These are phyloP conservation scores for Daldinia childiae DNA, from an alignment of 495 filamentous ascomycete genomes.

Conservation along the genomic window DNA sequence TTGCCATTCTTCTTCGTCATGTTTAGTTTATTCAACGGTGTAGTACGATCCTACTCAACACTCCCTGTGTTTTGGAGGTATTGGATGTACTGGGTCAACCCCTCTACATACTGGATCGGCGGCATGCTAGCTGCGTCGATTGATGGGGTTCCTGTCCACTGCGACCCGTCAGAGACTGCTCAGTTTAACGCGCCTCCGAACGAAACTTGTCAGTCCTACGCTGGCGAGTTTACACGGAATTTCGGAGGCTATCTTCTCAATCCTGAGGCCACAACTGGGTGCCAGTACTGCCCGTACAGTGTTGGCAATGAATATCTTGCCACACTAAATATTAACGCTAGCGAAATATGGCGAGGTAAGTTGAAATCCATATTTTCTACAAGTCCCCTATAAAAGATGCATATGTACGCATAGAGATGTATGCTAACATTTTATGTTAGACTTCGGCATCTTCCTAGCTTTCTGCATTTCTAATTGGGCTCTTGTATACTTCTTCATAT, in stretches of 20 bases:
- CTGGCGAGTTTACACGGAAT: slow-evolving; percentile 58
- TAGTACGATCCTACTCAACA: slow-evolving; percentile 68
- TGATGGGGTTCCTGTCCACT: slow-evolving; percentile 63
- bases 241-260: slow-evolving; percentile 69
- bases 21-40: slow-evolving; percentile 78
- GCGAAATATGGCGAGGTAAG: slow-evolving; percentile 45
- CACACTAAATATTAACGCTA: slow-evolving; percentile 69
- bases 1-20: slow-evolving; percentile 85
- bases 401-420: background rate
- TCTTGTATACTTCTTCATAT: slow-evolving; percentile 87
- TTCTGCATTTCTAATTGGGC: slow-evolving; percentile 82
- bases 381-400: too few species aligned
- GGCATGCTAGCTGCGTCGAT: slow-evolving; percentile 74
- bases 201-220: slow-evolving; percentile 70
- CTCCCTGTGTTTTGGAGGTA: slow-evolving; percentile 79
- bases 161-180: slow-evolving; percentile 67
- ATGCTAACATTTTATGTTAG: slow-evolving; percentile 36
- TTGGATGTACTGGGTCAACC: slow-evolving; percentile 81
- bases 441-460: slow-evolving; percentile 81
- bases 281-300: slow-evolving; percentile 79
- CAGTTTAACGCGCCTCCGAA: slow-evolving; percentile 71
- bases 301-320: slow-evolving; percentile 73
- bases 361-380: background rate
- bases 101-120: slow-evolving; percentile 74
- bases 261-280: slow-evolving; percentile 63